Evolutionary conservation across 2,329 filamentous ascomycete genomes (phyloP), one percentile per base, ranked within the genome.

Genomic region (Fusarium torulosum): DNA sequence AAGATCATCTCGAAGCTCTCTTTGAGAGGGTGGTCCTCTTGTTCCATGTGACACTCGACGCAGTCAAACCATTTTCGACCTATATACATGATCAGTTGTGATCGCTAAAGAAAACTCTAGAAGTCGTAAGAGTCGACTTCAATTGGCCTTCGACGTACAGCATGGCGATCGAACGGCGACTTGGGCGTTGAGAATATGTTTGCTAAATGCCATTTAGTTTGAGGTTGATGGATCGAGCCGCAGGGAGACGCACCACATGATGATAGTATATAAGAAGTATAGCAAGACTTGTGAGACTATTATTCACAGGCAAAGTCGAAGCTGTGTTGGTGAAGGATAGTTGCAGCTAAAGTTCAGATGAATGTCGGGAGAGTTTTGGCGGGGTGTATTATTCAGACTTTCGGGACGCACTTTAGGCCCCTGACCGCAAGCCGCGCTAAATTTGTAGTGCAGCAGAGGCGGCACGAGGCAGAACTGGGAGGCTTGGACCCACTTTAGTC

Each of bases 51-150:
- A 82, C 96, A 99, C 78, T 97, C 91, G 69, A 93, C 92, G 81
- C 96, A 99, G 84, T 99, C 96, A 82, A 97, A 99, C 96, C 96
- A 99, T 84, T 97, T 97, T 63, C 89, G 88, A 84, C 93, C 93
- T 95, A 47, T 17, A 40, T 53, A 25, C n/a, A 17, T 20, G 20
- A 27, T 69, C 23, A 61, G 47, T 31, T 10, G n/a, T 19, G 11
- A 19, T 19, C 14, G n/a, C 27, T 29, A 7, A 17, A 38, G 8
- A 15, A 17, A 29, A 5, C 20, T 35, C 23, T 41, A 15, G 42
- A 40, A 45, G 37, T 14, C 41, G 31, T 11, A 13, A 31, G 29
- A 33, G 49, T 19, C 35, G 47, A 25, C 33, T 45, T 41, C 14
- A 29, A 20, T 20, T 25, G 35, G 38, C 33, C 49, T 43, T 46